Conservation (phyloP, 495 filamentous ascomycete species). For the Neurospora sp. region DNA sequence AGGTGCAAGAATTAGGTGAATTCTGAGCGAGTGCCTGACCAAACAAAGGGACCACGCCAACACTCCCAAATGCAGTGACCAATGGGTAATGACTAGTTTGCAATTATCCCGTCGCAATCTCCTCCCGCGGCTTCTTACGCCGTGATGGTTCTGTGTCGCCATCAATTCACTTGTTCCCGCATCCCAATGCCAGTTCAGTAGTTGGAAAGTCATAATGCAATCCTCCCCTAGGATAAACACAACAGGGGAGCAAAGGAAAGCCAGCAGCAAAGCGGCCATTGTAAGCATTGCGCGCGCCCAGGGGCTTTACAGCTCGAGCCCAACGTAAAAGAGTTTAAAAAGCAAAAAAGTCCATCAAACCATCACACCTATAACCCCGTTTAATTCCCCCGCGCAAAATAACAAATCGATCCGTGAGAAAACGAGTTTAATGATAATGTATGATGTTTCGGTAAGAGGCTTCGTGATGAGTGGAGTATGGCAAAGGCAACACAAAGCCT, state of each 20-base stretch:
- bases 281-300: conserved; percentile 1
- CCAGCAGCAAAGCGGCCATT: background rate
- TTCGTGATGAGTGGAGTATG: conserved; percentile 15
- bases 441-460: conserved; percentile 1
- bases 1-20: background rate
- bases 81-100: background rate
- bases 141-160: background rate
- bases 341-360: conserved; percentile 10
- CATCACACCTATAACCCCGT: conserved; percentile 12
- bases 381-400: conserved; percentile 6
- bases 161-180: background rate
- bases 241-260: background rate
- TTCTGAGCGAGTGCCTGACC: background rate
- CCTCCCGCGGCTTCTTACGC: background rate
- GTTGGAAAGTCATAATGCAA: background rate
- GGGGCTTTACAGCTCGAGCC: conserved; percentile 7
- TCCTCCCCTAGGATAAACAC: background rate
- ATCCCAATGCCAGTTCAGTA: background rate
- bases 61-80: background rate
- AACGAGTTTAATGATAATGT: conserved; percentile 14
- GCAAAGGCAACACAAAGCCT: conserved; percentile 3
- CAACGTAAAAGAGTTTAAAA: conserved; percentile 2
- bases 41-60: background rate
- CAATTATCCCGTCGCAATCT: background rate
- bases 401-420: conserved; percentile 6